Conservation (phyloP, 371 early-diverging fungal genomes). For the Mortierella sp. region DNA sequence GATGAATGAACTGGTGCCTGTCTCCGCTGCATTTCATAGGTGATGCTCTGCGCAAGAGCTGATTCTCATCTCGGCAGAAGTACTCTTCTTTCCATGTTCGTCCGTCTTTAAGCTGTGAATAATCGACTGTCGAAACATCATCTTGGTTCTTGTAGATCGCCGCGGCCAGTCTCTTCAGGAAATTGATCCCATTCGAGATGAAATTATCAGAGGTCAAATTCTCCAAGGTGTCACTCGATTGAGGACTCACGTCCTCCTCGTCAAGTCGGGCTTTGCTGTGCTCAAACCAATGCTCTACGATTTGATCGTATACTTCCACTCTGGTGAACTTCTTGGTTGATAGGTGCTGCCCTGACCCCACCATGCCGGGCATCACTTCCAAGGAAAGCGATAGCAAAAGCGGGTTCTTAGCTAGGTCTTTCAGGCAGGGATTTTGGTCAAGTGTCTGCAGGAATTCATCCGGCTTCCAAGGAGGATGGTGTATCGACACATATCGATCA, state of each 20-base stretch:
- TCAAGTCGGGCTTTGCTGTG: background rate
- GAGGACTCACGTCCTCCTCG: too few relatives aligned
- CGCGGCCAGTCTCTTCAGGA: background rate
- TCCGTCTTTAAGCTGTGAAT: too few relatives aligned
- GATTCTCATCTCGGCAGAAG: background rate
- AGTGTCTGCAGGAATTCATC: background rate
- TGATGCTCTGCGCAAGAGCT: background rate
- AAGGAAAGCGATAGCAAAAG: background rate
- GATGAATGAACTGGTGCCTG: constrained; percentile 6
- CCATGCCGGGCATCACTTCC: constrained; percentile 2
- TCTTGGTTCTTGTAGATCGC: too few relatives aligned
- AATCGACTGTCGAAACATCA: too few relatives aligned
- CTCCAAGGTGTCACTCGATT: background rate
- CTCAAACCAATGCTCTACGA: constrained; percentile 2
- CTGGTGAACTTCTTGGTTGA: background rate
- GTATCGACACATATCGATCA: background rate
- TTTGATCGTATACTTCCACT: constrained; percentile 1
- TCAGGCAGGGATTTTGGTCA: background rate
- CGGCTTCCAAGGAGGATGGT: background rate
- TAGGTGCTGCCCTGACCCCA: background rate
- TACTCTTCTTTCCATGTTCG: background rate
- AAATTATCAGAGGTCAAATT: background rate
- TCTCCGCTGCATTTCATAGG: background rate
- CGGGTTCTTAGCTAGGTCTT: constrained; percentile 5
- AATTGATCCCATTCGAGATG: background rate